These are phyloP conservation scores for Arthromyces matolae DNA, from an alignment of 768 basidiomycete genomes.

Conservation along the genomic window DNA sequence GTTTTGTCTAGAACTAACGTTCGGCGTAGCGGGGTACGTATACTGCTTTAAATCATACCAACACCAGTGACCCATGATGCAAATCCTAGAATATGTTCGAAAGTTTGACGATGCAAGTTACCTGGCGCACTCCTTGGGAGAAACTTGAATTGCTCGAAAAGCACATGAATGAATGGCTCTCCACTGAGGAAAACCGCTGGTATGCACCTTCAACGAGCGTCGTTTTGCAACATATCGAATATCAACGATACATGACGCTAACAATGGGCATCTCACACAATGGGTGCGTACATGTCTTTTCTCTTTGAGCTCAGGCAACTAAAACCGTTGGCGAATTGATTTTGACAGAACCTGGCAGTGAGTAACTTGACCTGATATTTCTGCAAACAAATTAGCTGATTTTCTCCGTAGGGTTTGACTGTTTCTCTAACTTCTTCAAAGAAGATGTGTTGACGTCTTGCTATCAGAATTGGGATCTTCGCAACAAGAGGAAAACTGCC, in stretches of 20 bases:
- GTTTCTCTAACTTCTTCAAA: neutral
- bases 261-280: conserved; percentile 64
- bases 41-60: too few relatives aligned
- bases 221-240: conserved; percentile 58
- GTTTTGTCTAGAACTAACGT: conserved; percentile 53
- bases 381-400: neutral
- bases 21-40: conserved; percentile 61
- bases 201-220: conserved; percentile 66
- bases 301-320: neutral
- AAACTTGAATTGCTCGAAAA: conserved; percentile 71
- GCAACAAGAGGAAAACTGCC: conserved; percentile 60
- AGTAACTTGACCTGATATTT: conserved; percentile 4
- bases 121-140: conserved; percentile 69
- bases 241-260: conserved; percentile 62
- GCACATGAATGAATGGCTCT: conserved; percentile 69
- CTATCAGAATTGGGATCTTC: conserved; percentile 53
- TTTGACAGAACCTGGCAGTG: conserved; percentile 20
- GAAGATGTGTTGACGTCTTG: neutral
- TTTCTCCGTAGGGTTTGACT: conserved; percentile 4
- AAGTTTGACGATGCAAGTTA: conserved; percentile 62
- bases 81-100: conserved; percentile 74
- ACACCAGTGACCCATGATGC: too few relatives aligned
- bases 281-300: conserved; percentile 28
- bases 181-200: conserved; percentile 79
- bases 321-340: neutral